Evolutionary conservation across 2,329 filamentous ascomycete species (phyloP).

Genomic region (Dactylella cylindrospora): DNA sequence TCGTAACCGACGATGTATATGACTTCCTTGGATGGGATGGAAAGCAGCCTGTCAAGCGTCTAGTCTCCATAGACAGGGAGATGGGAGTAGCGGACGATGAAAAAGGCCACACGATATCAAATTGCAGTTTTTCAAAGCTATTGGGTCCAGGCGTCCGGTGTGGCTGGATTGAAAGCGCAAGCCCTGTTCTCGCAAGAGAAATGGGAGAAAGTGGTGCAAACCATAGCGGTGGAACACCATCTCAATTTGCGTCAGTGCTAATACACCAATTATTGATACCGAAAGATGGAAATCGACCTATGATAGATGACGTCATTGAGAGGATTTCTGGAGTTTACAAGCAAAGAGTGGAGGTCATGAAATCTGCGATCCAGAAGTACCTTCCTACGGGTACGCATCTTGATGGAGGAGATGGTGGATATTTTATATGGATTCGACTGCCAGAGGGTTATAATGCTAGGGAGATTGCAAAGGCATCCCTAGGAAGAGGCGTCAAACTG

Average conservation of each 20-base stretch:
- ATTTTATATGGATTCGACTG: slow-evolving; percentile 79
- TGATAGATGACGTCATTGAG: slow-evolving; percentile 55
- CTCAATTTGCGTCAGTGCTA: slow-evolving; percentile 59
- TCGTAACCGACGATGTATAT: slow-evolving; percentile 90
- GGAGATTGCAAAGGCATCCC: slow-evolving; percentile 59
- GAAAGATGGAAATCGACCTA: slow-evolving; percentile 53
- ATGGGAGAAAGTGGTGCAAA: slow-evolving; percentile 57
- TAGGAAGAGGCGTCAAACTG: slow-evolving; percentile 67
- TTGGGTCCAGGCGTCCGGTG: slow-evolving; percentile 76
- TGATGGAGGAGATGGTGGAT: slow-evolving; percentile 64
- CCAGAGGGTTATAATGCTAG: slow-evolving; percentile 58
- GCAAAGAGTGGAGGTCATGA: slow-evolving; percentile 59
- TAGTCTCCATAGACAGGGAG: slow-evolving; percentile 32
- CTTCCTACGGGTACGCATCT: slow-evolving; percentile 65
- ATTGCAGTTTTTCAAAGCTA: slow-evolving; percentile 89
- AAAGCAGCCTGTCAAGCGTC: slow-evolving; percentile 14
- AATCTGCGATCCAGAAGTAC: slow-evolving; percentile 61
- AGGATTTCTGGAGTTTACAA: slow-evolving; percentile 60
- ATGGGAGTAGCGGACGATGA: slow-evolving; percentile 21
- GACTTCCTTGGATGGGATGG: slow-evolving; percentile 66
- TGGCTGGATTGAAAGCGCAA: slow-evolving; percentile 80
- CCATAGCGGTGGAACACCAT: slow-evolving; percentile 63
- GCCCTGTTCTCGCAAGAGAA: slow-evolving; percentile 62
- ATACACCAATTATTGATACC: slow-evolving; percentile 58
- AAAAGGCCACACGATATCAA: slow-evolving; percentile 73